phyloP scores from a whole-genome alignment of 352 stramenopile genomes.

The Globisporangium polare region DNA sequence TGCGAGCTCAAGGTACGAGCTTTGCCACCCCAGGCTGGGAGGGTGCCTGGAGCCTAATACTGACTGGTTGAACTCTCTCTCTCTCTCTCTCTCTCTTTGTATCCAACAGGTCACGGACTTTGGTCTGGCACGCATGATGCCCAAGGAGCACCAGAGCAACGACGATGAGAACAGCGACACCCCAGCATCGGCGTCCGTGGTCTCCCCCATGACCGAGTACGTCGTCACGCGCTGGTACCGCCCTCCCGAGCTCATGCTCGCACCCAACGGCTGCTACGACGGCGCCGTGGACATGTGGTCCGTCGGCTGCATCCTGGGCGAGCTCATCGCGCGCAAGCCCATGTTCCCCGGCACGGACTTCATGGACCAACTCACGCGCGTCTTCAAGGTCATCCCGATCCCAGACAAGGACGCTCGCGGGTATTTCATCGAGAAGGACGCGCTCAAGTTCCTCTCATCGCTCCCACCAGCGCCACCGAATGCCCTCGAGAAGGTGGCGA shows the following conservation, averaged over 20 bases:
- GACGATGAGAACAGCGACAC: conserved; percentile 19
- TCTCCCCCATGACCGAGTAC: conserved; percentile 85
- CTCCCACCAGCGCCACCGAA: conserved; percentile 45
- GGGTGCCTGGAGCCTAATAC: background rate
- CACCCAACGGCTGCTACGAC: conserved; percentile 87
- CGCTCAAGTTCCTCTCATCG: conserved; percentile 81
- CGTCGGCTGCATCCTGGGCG: conserved; percentile 92
- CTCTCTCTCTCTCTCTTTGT: too few relatives aligned
- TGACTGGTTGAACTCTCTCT: background rate
- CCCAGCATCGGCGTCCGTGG: conserved; percentile 14
- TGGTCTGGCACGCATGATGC: conserved; percentile 88
- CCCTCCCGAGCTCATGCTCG: conserved; percentile 91
- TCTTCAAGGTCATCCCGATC: conserved; percentile 76
- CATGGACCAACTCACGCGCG: conserved; percentile 80
- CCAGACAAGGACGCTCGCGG: conserved; percentile 56
- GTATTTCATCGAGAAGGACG: conserved; percentile 79
- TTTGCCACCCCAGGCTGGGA: background rate
- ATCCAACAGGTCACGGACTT: conserved; percentile 88
- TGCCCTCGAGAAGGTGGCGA: conserved; percentile 57
- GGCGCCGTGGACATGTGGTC: conserved; percentile 86
- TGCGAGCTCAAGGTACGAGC: conserved; percentile 75
- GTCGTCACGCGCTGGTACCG: conserved; percentile 92
- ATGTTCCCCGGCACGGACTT: conserved; percentile 80
- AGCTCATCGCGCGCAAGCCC: conserved; percentile 76
- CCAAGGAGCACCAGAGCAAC: conserved; percentile 31